Percentiles rank a stretch among this genome's conserved stretches.
Conservation (phyloP, 2,329 filamentous ascomycete genomes). For the Hypoxylon sp. region DNA sequence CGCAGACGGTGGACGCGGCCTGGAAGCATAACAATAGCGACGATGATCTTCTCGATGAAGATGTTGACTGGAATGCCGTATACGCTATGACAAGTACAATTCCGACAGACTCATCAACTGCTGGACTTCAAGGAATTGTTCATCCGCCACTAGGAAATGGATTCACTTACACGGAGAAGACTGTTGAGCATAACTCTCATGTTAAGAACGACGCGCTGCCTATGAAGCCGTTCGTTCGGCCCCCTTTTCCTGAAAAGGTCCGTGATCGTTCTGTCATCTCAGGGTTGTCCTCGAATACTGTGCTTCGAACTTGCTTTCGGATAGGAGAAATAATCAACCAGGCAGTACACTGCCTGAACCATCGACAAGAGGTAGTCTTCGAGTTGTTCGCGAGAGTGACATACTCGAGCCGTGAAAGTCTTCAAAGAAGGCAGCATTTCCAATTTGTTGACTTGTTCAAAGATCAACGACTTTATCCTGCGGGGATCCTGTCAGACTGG, state of each 20-base stretch:
- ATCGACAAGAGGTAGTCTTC: slow-evolving; percentile 61
- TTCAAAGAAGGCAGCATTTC: slow-evolving; percentile 69
- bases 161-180: not conserved
- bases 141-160: slow-evolving; percentile 3
- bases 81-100: slow-evolving; percentile 37
- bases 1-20: not conserved
- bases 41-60: slow-evolving; percentile 55
- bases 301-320: slow-evolving; percentile 73
- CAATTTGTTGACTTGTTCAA: slow-evolving; percentile 74
- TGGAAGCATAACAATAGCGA: slow-evolving; percentile 8
- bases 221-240: slow-evolving; percentile 62
- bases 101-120: slow-evolving; percentile 29
- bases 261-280: slow-evolving; percentile 66
- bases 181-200: not conserved
- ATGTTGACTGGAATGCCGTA: slow-evolving; percentile 59
- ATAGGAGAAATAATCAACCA: slow-evolving; percentile 70
- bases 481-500: slow-evolving; percentile 49
- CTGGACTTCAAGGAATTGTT: slow-evolving; percentile 5
- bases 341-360: slow-evolving; percentile 52
- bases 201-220: slow-evolving; percentile 30
- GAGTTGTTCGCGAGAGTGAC: slow-evolving; percentile 74
- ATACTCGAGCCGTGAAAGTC: slow-evolving; percentile 67
- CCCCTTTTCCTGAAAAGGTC: slow-evolving; percentile 63
- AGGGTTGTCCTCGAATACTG: slow-evolving; percentile 61
- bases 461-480: slow-evolving; percentile 65